Evolutionary conservation across 2,329 filamentous ascomycete genomes (phyloP).

Genomic region (Penicillium sp.): DNA sequence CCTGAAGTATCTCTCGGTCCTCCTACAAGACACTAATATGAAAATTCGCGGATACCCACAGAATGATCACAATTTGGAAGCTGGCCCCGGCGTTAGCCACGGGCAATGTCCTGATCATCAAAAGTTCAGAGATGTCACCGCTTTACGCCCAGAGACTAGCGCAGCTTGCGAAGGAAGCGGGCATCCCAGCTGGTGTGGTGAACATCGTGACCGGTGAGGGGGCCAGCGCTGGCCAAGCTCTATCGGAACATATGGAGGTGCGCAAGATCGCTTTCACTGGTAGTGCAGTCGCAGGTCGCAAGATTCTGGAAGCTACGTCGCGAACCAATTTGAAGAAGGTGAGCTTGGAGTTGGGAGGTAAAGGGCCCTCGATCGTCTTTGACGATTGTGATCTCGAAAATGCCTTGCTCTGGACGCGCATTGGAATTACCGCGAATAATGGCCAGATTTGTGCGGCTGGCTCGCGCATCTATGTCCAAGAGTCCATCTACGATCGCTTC

Average conservation of each 20-base stretch:
- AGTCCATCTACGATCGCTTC: conserved; percentile 40
- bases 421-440: conserved; percentile 39
- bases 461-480: conserved; percentile 44
- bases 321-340: conserved; percentile 44
- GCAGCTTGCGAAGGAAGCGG: conserved; percentile 56
- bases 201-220: conserved; percentile 67
- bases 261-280: conserved; percentile 46
- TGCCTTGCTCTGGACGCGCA: conserved; percentile 38
- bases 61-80: conserved; percentile 54
- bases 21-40: not conserved
- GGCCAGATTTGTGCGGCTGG: conserved; percentile 43
- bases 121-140: conserved; percentile 68
- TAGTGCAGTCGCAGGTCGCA: conserved; percentile 36
- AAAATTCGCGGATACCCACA: not conserved
- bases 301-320: conserved; percentile 39
- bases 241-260: conserved; percentile 40
- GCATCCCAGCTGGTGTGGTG: conserved; percentile 63
- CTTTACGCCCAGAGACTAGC: conserved; percentile 56
- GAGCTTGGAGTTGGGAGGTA: conserved; percentile 45
- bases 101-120: conserved; percentile 72
- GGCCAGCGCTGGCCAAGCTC: conserved; percentile 56
- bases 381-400: conserved; percentile 42
- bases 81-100: conserved; percentile 68
- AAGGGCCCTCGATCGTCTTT: conserved; percentile 44
- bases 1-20: too few species aligned